Percentiles rank a stretch among this genome's conserved stretches.
Conservation (phyloP, 352 stramenopile genomes). For the Globisporangium sylvaticum region DNA sequence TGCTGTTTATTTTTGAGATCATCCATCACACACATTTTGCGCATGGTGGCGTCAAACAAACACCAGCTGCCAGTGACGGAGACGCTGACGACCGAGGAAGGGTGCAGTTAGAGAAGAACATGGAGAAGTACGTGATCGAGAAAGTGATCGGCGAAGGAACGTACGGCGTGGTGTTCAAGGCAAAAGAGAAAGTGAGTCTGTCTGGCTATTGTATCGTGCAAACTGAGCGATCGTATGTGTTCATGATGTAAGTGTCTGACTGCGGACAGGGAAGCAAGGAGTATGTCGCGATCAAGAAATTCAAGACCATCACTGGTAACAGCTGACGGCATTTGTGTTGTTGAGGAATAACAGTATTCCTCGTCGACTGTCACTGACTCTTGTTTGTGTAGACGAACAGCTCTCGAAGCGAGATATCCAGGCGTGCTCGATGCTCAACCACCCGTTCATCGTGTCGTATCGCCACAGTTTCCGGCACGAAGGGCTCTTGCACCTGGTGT, state of each 20-base stretch:
- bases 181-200: constrained; percentile 57
- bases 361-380: background rate
- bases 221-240: background rate
- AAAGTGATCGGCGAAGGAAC: constrained; percentile 83
- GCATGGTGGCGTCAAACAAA: background rate
- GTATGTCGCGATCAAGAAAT: constrained; percentile 79
- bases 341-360: background rate
- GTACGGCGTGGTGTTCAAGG: constrained; percentile 80
- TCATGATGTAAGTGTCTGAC: background rate
- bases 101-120: constrained; percentile 12
- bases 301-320: constrained; percentile 60
- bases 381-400: constrained; percentile 45
- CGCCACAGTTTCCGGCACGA: constrained; percentile 79
- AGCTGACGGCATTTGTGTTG: background rate
- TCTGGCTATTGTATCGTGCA: background rate
- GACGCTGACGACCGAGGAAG: background rate
- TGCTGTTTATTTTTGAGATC: constrained; percentile 5
- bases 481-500: constrained; percentile 70
- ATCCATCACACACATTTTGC: background rate
- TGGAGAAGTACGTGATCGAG: constrained; percentile 81
- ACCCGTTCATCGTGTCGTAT: constrained; percentile 79
- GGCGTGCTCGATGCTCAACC: constrained; percentile 77
- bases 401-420: constrained; percentile 80
- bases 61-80: background rate
- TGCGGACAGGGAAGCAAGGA: constrained; percentile 47